These are phyloP conservation scores for Russula griseocarnosa DNA, from an alignment of 768 basidiomycete genomes.

Conservation along the genomic window DNA sequence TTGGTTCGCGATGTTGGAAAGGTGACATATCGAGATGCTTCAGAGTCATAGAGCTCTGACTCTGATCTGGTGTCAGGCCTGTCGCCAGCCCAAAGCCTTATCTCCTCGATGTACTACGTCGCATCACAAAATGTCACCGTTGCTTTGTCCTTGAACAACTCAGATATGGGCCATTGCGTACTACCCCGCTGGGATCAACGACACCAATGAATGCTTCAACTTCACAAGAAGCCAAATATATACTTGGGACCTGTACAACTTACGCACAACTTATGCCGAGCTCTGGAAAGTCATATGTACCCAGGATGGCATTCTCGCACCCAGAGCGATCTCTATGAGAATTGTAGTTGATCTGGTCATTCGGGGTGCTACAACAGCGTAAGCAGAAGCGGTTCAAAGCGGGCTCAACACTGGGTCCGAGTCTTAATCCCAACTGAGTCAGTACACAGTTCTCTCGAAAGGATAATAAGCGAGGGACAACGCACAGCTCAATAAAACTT, in stretches of 20 bases:
- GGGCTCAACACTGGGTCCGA: conserved; percentile 43
- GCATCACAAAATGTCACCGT: too few relatives aligned
- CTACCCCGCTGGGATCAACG: too few relatives aligned
- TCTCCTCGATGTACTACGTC: too few relatives aligned
- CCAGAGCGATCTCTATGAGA: conserved; percentile 47
- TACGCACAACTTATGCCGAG: conserved; percentile 37
- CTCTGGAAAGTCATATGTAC: conserved; percentile 44
- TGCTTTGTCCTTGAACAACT: too few relatives aligned
- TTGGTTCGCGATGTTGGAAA: too few relatives aligned
- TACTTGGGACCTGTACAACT: background rate
- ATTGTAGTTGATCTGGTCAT: conserved; percentile 49
- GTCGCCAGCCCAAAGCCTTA: too few relatives aligned
- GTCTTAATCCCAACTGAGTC: background rate
- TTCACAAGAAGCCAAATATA: background rate
- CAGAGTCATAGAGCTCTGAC: too few relatives aligned
- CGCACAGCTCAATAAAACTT: conserved; percentile 51
- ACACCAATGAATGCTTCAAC: too few relatives aligned
- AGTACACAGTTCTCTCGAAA: background rate
- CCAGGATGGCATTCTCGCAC: conserved; percentile 43
- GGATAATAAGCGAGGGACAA: background rate
- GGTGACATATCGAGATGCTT: too few relatives aligned
- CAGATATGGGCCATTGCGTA: too few relatives aligned
- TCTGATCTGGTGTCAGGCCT: too few relatives aligned
- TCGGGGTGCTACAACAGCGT: conserved; percentile 41
- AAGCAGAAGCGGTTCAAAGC: conserved; percentile 46